Conservation (phyloP, 2,329 filamentous ascomycete species). For the Colletotrichum sp. region DNA sequence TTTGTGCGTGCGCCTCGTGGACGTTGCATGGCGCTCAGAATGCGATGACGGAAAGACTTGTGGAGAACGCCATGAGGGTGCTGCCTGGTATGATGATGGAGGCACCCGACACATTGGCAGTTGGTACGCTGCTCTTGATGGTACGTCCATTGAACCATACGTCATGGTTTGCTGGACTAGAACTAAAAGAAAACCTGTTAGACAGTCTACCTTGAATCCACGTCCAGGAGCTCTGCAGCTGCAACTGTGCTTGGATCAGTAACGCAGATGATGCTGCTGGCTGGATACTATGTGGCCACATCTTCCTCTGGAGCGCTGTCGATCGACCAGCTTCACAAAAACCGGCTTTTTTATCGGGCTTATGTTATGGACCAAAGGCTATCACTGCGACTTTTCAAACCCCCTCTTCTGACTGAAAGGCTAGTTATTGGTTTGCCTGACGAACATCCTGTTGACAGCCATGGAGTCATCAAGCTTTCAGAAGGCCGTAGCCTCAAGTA, state of each 20-base stretch:
- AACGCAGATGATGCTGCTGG: background rate
- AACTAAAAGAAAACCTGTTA: background rate
- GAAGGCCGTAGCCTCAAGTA: background rate
- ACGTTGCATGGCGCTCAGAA: background rate
- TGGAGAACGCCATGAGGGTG: background rate
- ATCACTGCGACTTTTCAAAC: background rate
- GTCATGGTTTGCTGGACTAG: too few relatives aligned
- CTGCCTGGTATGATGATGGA: background rate
- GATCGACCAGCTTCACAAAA: background rate
- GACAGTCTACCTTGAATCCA: background rate
- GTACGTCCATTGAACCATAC: background rate
- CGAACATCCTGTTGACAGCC: rapidly evolving
- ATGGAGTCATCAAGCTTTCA: background rate
- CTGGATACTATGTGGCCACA: background rate
- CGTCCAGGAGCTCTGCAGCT: background rate
- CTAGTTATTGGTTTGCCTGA: background rate
- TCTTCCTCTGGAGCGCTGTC: background rate
- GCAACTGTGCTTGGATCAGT: background rate
- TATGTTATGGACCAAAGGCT: background rate
- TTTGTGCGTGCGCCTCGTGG: background rate
- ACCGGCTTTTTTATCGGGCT: background rate
- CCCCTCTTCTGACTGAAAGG: background rate
- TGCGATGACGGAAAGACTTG: background rate
- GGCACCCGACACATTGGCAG: background rate
- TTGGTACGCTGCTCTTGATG: background rate